phyloP scores from a whole-genome alignment of 106 monocot species.

The Agapanthus africanus region DNA sequence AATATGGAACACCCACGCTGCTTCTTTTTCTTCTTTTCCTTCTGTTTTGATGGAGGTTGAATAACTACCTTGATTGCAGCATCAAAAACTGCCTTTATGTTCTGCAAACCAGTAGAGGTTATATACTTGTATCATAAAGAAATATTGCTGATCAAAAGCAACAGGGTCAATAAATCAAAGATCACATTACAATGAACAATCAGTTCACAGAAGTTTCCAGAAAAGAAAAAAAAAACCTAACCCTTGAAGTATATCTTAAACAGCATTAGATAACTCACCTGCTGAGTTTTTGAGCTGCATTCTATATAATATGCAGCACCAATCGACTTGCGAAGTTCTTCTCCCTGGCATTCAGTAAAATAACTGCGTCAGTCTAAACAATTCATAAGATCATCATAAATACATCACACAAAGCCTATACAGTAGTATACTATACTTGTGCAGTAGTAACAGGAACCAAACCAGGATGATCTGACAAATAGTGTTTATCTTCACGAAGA shows the following conservation, averaged over 20 bases:
- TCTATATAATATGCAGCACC: conserved; percentile 82
- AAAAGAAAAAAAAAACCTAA: neutral
- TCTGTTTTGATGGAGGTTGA: conserved; percentile 49
- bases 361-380: neutral
- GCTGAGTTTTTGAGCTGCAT: conserved; percentile 92
- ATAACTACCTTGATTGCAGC: conserved; percentile 77
- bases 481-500: conserved; percentile 85
- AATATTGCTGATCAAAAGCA: neutral
- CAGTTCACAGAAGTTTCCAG: neutral
- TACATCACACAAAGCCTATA: neutral
- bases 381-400: neutral
- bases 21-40: conserved; percentile 66
- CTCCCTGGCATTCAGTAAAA: conserved; percentile 43
- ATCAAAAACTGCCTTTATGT: conserved; percentile 80
- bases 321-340: conserved; percentile 71
- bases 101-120: conserved; percentile 22
- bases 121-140: neutral
- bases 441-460: conserved; percentile 59
- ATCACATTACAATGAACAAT: neutral
- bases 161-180: neutral
- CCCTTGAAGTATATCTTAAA: neutral
- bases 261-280: conserved; percentile 19
- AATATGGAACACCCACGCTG: conserved; percentile 32
- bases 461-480: conserved; percentile 73
- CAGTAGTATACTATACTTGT: conserved; percentile 28